phyloP scores from a whole-genome alignment of 1,284 basidiomycete species.

The Cutaneotrichosporon sp. region DNA sequence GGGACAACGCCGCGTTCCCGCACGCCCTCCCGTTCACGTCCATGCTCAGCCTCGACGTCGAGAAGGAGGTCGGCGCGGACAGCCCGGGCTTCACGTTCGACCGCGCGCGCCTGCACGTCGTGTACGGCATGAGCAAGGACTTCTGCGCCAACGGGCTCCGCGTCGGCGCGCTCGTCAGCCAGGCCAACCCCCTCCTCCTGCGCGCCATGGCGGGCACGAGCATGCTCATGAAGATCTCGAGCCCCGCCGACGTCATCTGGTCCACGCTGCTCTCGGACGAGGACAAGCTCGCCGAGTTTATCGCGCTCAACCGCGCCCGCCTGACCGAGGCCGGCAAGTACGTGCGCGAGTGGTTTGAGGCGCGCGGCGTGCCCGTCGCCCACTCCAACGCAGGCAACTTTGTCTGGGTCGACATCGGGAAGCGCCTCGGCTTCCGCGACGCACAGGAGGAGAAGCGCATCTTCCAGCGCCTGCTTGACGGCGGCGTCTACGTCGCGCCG shows the following conservation, averaged over 20 bases:
- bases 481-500: conserved; percentile 51
- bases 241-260: conserved; percentile 50
- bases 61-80: conserved; percentile 46
- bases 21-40: conserved; percentile 51
- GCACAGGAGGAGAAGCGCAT: conserved; percentile 44
- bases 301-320: conserved; percentile 39
- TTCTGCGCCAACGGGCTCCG: conserved; percentile 57
- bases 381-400: conserved; percentile 51
- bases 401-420: conserved; percentile 49
- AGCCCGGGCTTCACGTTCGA: conserved; percentile 39
- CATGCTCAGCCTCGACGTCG: conserved; percentile 52
- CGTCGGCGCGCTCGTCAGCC: conserved; percentile 52
- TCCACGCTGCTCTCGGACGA: conserved; percentile 39
- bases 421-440: conserved; percentile 37
- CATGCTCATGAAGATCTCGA: conserved; percentile 52
- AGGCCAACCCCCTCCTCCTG: conserved; percentile 52
- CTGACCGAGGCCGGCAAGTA: conserved; percentile 45
- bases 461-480: conserved; percentile 49
- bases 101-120: conserved; percentile 51
- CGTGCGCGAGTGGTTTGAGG: conserved; percentile 45
- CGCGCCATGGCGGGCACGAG: conserved; percentile 50
- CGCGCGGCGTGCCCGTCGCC: conserved; percentile 43
- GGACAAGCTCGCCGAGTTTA: conserved; percentile 34
- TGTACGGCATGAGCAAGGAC: conserved; percentile 55
- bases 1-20: conserved; percentile 39